Percentiles rank a stretch among this genome's conserved stretches.
phyloP scores from a whole-genome alignment of 331 rosid genomes.

The Prunus yedoensis region DNA sequence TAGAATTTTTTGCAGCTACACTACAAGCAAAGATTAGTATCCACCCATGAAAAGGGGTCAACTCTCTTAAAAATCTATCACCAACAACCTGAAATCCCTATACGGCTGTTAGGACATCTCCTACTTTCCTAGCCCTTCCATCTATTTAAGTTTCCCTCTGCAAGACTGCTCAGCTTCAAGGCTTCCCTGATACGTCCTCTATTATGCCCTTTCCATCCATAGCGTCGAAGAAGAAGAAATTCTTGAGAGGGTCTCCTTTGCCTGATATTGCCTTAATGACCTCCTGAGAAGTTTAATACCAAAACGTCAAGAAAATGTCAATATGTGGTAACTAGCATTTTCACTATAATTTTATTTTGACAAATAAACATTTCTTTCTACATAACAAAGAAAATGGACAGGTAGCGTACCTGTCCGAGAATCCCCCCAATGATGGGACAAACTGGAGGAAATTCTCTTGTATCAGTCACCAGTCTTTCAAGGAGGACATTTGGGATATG shows the following conservation, averaged over 20 bases:
- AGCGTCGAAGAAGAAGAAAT: slow-evolving; percentile 81
- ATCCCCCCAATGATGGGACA: slow-evolving; percentile 91
- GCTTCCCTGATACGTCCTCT: slow-evolving; percentile 56
- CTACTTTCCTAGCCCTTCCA: background rate
- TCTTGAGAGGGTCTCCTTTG: slow-evolving; percentile 84
- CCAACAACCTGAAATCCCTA: background rate
- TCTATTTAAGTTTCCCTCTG: background rate
- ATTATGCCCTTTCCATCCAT: slow-evolving; percentile 85
- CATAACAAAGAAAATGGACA: background rate
- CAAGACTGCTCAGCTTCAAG: slow-evolving; percentile 21
- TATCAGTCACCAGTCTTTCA: slow-evolving; percentile 62
- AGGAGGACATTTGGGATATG: slow-evolving; percentile 66
- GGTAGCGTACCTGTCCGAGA: slow-evolving; percentile 80
- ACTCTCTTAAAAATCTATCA: slow-evolving; percentile 8
- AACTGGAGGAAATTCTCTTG: slow-evolving; percentile 86
- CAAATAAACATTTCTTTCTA: background rate
- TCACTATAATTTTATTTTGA: background rate
- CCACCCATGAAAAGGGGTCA: slow-evolving; percentile 20
- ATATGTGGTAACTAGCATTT: background rate
- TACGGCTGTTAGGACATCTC: background rate
- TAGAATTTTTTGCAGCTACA: background rate
- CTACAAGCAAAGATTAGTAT: background rate
- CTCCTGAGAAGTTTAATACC: slow-evolving; percentile 51
- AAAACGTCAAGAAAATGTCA: slow-evolving; percentile 11
- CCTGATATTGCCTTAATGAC: slow-evolving; percentile 94